Percentiles rank a stretch among this genome's conserved stretches.
Evolutionary conservation across 2,329 filamentous ascomycete species (phyloP).

Genomic region (Cercospora zeae-maydis): DNA sequence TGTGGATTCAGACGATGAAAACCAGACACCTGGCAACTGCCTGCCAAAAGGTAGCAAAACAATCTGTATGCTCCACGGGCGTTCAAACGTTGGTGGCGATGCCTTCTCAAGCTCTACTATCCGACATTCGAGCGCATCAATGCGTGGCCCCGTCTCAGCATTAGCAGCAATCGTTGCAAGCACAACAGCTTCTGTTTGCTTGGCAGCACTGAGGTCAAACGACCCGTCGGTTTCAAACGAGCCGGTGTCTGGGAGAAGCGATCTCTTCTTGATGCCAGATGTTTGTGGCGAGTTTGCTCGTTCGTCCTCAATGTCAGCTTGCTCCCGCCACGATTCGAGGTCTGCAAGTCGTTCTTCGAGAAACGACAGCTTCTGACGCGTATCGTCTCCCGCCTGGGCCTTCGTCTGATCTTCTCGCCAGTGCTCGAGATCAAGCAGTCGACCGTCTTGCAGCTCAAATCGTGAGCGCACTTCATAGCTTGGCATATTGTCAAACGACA

Average conservation of each 20-base stretch:
- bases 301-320: slow-evolving; percentile 28
- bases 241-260: slow-evolving; percentile 34
- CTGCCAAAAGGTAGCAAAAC: slow-evolving; percentile 68
- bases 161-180: slow-evolving; percentile 35
- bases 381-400: slow-evolving; percentile 36
- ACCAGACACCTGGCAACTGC: slow-evolving; percentile 54
- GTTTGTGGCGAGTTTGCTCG: slow-evolving; percentile 32
- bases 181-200: slow-evolving; percentile 35
- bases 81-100: slow-evolving; percentile 56
- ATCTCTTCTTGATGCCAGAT: slow-evolving; percentile 33
- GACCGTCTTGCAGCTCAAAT: slow-evolving; percentile 63
- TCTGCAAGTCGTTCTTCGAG: slow-evolving; percentile 64
- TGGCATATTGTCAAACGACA: slow-evolving; percentile 63
- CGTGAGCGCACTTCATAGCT: slow-evolving; percentile 67
- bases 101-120: slow-evolving; percentile 55
- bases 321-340: slow-evolving; percentile 53
- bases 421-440: slow-evolving; percentile 66
- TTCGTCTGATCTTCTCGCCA: slow-evolving; percentile 36
- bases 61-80: slow-evolving; percentile 72
- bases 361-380: slow-evolving; percentile 31
- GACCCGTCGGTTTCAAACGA: slow-evolving; percentile 43
- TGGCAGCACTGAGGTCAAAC: slow-evolving; percentile 36
- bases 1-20: slow-evolving; percentile 41
- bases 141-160: slow-evolving; percentile 42
- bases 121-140: slow-evolving; percentile 49